Base-by-base conservation (phyloP, 148 eudicot genomes). In the Diospyros kaki region DNA sequence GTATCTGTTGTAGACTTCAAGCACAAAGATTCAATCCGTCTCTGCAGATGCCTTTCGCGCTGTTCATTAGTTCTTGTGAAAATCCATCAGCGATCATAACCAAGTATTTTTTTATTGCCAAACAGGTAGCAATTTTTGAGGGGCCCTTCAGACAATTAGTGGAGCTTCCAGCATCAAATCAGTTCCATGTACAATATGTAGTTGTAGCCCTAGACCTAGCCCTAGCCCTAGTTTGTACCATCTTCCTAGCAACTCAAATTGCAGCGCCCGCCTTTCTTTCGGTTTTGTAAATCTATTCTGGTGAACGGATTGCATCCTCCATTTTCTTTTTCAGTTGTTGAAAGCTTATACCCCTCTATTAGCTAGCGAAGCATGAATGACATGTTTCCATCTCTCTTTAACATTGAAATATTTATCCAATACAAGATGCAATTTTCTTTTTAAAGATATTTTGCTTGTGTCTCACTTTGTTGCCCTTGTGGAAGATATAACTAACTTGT, bases 141-240 rank as follows among this genome's bases (percentile, higher is more conserved):
- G 71, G 70, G 42, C 15, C 8, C 50, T 78, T 72, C n/a, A 56
- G 40, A 56, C 72, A 78, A 76, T 72, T 72, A 43, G 18, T n/a
- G 64, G 69, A 64, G 71, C 50, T 78, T 72, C 55, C 54, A 60
- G 46, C 58, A 60, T 71, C 46, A 58, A 40, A 13, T 28, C 28
- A 28, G 28, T 41, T 71, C 48, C 58, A 28, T 73, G 76, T 73
- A 73, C 76, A 64, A 61, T 73, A 73, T 73, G 48, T 64, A 77
- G 71, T 59, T 58, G 42, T 77, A 72, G 76, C 56, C 58, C 4
- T 64, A 39, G 62, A 14, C 69, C 28, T 64, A 77, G 71, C 65
- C 46, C 15, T 77, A 72, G 75, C 54, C 48, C 4, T 64, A 39
- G 53, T 38, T 58, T 77, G 75, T 76, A 76, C 59, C 53, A 62